Percentiles rank a stretch among this genome's conserved stretches.
phyloP scores from a whole-genome alignment of 2,329 filamentous ascomycete genomes.

The Hypoxylon sp. region DNA sequence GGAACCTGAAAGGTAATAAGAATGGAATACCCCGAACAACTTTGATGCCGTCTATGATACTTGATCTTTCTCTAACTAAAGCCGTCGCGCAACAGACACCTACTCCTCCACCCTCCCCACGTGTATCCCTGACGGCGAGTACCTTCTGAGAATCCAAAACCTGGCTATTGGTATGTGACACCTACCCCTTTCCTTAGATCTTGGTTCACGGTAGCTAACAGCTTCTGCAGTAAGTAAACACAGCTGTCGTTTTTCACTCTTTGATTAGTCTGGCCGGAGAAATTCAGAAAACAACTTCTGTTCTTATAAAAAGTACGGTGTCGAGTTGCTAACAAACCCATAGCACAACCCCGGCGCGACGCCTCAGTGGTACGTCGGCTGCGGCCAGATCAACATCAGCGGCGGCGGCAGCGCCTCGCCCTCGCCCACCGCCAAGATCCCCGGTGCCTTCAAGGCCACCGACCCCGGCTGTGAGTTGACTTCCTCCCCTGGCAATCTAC shows the following conservation, averaged over 20 bases:
- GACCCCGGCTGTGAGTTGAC: constrained; percentile 50
- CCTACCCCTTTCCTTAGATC: background rate
- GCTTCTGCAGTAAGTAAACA: background rate
- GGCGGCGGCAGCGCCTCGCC: constrained; percentile 50
- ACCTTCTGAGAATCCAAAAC: constrained; percentile 66
- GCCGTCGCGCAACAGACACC: constrained; percentile 28
- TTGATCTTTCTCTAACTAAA: background rate
- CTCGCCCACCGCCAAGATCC: constrained; percentile 49
- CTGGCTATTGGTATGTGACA: constrained; percentile 56
- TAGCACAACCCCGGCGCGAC: constrained; percentile 58
- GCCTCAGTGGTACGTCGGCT: constrained; percentile 57
- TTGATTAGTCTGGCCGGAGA: background rate
- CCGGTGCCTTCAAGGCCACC: constrained; percentile 52
- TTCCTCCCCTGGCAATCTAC: background rate
- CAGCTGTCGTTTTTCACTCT: background rate
- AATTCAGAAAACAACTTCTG: too few species aligned
- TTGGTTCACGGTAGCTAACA: background rate
- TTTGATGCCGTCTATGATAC: background rate
- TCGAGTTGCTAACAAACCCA: background rate
- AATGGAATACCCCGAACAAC: background rate
- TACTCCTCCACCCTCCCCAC: constrained; percentile 57
- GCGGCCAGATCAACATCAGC: constrained; percentile 55
- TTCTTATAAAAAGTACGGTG: background rate
- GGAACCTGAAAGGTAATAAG: constrained; percentile 48
- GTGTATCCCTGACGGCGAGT: constrained; percentile 62